Conservation (phyloP, 148 eudicot genomes). For the Cornus kousa region DNA sequence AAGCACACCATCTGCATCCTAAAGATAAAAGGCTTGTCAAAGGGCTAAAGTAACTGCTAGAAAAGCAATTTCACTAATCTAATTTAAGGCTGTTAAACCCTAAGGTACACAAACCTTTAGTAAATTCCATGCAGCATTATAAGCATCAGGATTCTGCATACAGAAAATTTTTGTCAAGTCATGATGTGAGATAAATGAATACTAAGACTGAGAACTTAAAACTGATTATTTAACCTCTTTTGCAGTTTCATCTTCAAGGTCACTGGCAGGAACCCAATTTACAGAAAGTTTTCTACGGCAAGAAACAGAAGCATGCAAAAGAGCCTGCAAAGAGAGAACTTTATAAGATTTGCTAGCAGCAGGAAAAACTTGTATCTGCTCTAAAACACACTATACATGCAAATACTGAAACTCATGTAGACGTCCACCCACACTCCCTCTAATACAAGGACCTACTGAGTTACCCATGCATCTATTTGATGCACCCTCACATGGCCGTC, state of each 20-base stretch:
- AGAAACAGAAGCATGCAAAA: conserved; percentile 91
- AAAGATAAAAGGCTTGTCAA: conserved; percentile 18
- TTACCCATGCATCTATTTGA: too few relatives aligned
- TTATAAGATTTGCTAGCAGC: conserved; percentile 2
- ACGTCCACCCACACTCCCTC: too few relatives aligned
- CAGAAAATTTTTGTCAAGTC: conserved; percentile 10
- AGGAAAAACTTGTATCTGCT: neutral
- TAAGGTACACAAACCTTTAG: conserved; percentile 56
- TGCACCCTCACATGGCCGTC: too few relatives aligned
- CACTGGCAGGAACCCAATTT: conserved; percentile 91
- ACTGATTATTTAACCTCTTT: conserved; percentile 49
- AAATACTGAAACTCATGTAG: too few relatives aligned
- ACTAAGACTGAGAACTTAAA: conserved; percentile 3
- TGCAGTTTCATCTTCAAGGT: conserved; percentile 83
- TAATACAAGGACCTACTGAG: too few relatives aligned
- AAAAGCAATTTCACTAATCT: neutral
- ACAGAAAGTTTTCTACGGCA: conserved; percentile 62
- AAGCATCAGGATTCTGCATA: conserved; percentile 76
- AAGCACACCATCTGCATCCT: conserved; percentile 87
- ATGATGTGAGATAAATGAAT: neutral
- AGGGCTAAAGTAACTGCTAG: neutral
- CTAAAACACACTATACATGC: neutral
- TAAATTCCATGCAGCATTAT: conserved; percentile 70
- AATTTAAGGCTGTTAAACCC: neutral
- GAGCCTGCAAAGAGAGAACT: conserved; percentile 54